Percentiles rank a stretch among this genome's conserved stretches.
Evolutionary conservation across 2,329 filamentous ascomycete species (phyloP).

Genomic region (Fusarium paranaense): DNA sequence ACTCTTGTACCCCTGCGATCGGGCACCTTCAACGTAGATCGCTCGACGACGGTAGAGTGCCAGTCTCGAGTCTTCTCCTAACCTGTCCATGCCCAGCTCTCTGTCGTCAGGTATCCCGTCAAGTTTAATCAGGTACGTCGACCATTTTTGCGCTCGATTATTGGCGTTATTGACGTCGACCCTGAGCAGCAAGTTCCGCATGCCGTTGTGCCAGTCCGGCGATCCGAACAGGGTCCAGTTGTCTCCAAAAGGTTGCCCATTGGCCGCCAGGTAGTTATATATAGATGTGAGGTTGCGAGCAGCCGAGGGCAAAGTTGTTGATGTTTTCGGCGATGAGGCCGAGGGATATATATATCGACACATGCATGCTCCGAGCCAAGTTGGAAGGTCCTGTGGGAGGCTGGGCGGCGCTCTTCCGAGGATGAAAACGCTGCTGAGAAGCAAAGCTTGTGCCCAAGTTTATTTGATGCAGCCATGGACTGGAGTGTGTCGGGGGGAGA

Average conservation of each 20-base stretch:
- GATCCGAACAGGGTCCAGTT: neutral
- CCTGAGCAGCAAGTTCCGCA: neutral
- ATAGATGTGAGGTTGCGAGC: neutral
- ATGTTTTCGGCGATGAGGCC: rapidly evolving
- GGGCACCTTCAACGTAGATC: neutral
- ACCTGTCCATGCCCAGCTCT: neutral
- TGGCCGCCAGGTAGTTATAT: neutral
- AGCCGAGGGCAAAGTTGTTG: neutral
- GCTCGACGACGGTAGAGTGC: neutral
- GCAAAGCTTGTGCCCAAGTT: neutral
- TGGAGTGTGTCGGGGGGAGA: too few species aligned
- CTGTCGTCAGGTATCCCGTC: neutral
- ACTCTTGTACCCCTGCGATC: neutral
- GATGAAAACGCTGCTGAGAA: neutral
- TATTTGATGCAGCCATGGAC: neutral
- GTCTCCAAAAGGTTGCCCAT: neutral
- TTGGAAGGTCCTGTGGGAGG: neutral
- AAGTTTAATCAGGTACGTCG: rapidly evolving
- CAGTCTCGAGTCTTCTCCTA: neutral
- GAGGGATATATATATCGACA: neutral
- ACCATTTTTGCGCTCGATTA: neutral
- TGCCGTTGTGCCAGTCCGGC: neutral
- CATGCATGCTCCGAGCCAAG: neutral
- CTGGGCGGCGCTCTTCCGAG: neutral
- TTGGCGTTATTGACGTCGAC: neutral